phyloP scores from a whole-genome alignment of 2,329 filamentous ascomycete species.

The Colletotrichum lupini region DNA sequence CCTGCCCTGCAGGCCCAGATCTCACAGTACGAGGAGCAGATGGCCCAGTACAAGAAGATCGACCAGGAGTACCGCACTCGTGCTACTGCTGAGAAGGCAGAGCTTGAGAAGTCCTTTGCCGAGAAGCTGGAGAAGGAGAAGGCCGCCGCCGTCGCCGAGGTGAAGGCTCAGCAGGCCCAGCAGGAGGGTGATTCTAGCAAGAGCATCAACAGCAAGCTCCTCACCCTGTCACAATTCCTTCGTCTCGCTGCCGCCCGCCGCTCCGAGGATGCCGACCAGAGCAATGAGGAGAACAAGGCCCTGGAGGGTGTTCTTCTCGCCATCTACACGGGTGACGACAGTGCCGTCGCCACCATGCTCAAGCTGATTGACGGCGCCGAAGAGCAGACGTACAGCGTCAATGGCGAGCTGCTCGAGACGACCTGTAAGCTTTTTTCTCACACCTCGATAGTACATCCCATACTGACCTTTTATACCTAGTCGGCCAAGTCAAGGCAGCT shows the following conservation, averaged over 20 bases:
- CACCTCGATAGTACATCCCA: background rate
- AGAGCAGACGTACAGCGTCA: constrained; percentile 73
- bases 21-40: constrained; percentile 77
- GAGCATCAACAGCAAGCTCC: constrained; percentile 71
- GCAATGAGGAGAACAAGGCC: constrained; percentile 79
- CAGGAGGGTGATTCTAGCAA: constrained; percentile 63
- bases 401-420: constrained; percentile 72
- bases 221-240: constrained; percentile 82
- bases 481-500: constrained; percentile 68
- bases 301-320: constrained; percentile 83
- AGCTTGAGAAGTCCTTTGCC: constrained; percentile 66
- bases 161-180: constrained; percentile 66
- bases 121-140: constrained; percentile 66
- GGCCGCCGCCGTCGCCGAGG: constrained; percentile 62
- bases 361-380: constrained; percentile 80
- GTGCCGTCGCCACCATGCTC: constrained; percentile 78
- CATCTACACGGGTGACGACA: constrained; percentile 82
- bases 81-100: constrained; percentile 67
- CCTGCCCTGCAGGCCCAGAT: constrained; percentile 76
- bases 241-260: constrained; percentile 82
- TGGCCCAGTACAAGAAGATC: constrained; percentile 79
- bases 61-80: constrained; percentile 77
- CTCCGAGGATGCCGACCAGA: constrained; percentile 73
- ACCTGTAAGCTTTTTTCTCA: constrained; percentile 71
- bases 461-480: constrained; percentile 49